Evolutionary conservation across 495 filamentous ascomycete species (phyloP).

Genomic region (Hyaloscypha finlandica): DNA sequence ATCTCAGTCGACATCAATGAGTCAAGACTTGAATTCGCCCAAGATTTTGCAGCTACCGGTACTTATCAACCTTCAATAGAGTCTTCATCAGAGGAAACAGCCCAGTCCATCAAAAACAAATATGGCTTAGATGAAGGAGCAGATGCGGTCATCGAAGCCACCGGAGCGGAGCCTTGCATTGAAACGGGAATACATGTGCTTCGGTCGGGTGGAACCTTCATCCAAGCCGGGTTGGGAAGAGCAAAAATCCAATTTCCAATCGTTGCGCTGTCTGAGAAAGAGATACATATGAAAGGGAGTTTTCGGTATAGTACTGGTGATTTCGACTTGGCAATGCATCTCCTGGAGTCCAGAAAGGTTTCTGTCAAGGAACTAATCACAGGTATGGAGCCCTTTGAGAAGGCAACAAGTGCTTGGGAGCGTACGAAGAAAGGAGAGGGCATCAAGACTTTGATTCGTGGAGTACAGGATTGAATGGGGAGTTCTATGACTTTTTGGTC

Average conservation of each 20-base stretch:
- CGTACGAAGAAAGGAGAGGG: no score
- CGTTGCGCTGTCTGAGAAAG: no score
- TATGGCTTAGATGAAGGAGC: slow-evolving; percentile 50
- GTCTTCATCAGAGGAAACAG: slow-evolving; percentile 9
- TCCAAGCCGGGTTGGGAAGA: slow-evolving; percentile 51
- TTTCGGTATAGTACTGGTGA: no score
- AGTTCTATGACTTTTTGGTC: no score
- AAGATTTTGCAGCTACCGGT: slow-evolving; percentile 45
- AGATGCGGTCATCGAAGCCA: slow-evolving; percentile 60
- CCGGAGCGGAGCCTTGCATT: slow-evolving; percentile 55
- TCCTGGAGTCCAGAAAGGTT: no score
- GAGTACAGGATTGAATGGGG: no score
- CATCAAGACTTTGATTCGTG: no score
- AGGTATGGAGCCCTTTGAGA: no score
- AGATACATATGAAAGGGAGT: no score
- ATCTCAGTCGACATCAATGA: slow-evolving; percentile 57
- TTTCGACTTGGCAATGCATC: no score
- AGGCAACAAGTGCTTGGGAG: no score
- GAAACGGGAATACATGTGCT: slow-evolving; percentile 54
- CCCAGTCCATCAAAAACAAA: slow-evolving; percentile 42
- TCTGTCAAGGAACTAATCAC: no score
- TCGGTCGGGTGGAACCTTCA: slow-evolving; percentile 56
- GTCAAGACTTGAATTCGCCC: slow-evolving; percentile 52
- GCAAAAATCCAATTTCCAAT: slow-evolving; percentile 43
- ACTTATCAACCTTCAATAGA: slow-evolving; percentile 40